Percentiles rank a stretch among this genome's conserved stretches.
Conservation (phyloP, 2,329 filamentous ascomycete genomes). For the Trichoderma koningiopsis region DNA sequence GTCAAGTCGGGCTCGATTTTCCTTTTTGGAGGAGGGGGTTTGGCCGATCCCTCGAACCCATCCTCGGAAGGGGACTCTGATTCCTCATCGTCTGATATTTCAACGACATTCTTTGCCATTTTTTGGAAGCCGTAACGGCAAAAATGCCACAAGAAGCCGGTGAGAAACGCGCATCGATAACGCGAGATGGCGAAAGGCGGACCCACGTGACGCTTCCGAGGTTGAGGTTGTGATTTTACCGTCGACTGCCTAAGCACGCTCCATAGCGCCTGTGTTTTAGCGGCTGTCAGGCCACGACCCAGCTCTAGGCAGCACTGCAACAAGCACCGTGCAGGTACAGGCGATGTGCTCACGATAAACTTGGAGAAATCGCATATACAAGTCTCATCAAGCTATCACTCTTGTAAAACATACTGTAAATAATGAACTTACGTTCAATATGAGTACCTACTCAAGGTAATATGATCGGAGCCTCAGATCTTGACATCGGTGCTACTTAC, state of each 20-base stretch:
- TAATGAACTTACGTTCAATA: too few species aligned
- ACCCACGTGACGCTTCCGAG: slow-evolving; percentile 3
- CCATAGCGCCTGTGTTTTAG: not conserved
- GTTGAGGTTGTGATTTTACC: not conserved
- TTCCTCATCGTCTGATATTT: slow-evolving; percentile 34
- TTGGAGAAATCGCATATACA: too few species aligned
- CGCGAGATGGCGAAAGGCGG: not conserved
- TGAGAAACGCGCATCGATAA: not conserved
- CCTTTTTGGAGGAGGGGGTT: slow-evolving; percentile 38
- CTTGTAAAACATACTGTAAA: too few species aligned
- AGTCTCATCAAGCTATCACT: too few species aligned
- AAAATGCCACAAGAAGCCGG: not conserved
- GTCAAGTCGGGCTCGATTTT: slow-evolving; percentile 42
- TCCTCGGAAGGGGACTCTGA: slow-evolving; percentile 31
- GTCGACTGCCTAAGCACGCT: not conserved
- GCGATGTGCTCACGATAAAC: too few species aligned
- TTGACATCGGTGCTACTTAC: not conserved
- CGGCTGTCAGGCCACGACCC: not conserved
- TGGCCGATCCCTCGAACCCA: slow-evolving; percentile 10
- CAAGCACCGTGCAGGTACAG: not conserved
- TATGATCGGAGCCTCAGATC: too few species aligned
- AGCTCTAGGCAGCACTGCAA: not conserved
- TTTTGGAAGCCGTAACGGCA: not conserved
- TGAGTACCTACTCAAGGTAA: too few species aligned
- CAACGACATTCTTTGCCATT: slow-evolving; percentile 31